Percentiles rank a stretch among this genome's conserved stretches.
These are phyloP conservation scores for Gigaspora rosea DNA, from an alignment of 192 early-diverging fungal species.

Conservation along the genomic window DNA sequence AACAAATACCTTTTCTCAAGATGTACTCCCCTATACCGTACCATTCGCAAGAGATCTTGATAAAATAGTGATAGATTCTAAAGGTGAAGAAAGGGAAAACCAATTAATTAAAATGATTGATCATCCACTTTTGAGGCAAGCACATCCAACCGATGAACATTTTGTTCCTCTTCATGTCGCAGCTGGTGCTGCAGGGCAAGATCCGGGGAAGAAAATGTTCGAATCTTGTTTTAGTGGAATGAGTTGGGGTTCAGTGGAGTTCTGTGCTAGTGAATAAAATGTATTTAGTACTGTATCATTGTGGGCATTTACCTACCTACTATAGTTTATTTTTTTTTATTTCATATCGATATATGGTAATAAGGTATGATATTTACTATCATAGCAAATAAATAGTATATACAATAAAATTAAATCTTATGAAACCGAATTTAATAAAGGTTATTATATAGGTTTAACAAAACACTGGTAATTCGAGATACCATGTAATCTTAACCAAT, in stretches of 20 bases:
- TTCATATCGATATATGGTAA: too few relatives aligned
- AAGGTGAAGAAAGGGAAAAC: conserved; percentile 9
- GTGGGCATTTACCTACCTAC: too few relatives aligned
- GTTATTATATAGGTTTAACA: too few relatives aligned
- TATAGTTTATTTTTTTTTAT: too few relatives aligned
- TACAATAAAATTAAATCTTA: too few relatives aligned
- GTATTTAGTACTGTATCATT: too few relatives aligned
- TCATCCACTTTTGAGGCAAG: conserved; percentile 40
- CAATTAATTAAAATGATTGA: not conserved
- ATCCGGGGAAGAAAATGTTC: conserved; percentile 41
- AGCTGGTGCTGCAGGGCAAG: conserved; percentile 58
- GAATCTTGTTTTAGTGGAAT: conserved; percentile 39
- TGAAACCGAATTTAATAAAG: too few relatives aligned
- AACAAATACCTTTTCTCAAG: conserved; percentile 3
- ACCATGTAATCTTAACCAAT: too few relatives aligned
- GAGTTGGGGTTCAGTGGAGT: conserved; percentile 31
- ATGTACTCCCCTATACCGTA: conserved; percentile 52
- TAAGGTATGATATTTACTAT: too few relatives aligned
- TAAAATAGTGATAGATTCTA: conserved; percentile 23
- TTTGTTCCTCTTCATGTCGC: conserved; percentile 69
- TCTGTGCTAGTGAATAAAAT: not conserved
- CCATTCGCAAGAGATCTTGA: conserved; percentile 63
- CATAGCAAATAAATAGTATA: too few relatives aligned
- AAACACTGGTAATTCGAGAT: too few relatives aligned
- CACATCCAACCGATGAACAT: conserved; percentile 71